Conservation (phyloP, 805 yeast species). For the Isabelozyma heimii region DNA sequence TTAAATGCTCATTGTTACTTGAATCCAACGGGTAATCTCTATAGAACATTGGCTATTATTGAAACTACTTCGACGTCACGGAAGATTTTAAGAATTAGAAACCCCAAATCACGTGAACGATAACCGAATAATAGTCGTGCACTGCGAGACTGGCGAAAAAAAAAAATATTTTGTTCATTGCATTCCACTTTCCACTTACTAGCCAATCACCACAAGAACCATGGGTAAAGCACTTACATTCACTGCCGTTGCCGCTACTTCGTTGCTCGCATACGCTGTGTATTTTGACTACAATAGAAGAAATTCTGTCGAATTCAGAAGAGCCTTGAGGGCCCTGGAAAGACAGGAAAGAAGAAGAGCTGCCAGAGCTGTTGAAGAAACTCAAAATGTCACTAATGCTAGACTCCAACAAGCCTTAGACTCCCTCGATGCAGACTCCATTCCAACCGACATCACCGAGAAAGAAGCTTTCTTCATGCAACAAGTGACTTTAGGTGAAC, state of each 20-base stretch:
- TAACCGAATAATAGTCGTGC: too few species aligned
- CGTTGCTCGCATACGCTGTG: constrained; percentile 68
- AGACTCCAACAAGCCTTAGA: constrained; percentile 60
- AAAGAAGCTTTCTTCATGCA: constrained; percentile 79
- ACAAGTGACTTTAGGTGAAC: constrained; percentile 85
- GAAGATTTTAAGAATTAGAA: too few species aligned
- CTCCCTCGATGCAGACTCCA: constrained; percentile 63
- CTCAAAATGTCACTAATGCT: constrained; percentile 58
- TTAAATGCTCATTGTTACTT: too few species aligned
- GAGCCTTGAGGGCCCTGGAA: constrained; percentile 60
- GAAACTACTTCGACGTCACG: too few species aligned
- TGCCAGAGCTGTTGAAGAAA: constrained; percentile 52
- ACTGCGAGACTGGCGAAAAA: background rate
- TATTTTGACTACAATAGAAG: constrained; percentile 95
- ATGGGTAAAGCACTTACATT: constrained; percentile 31
- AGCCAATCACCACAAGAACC: background rate
- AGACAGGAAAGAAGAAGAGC: constrained; percentile 59
- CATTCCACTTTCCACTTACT: background rate
- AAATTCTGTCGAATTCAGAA: constrained; percentile 77
- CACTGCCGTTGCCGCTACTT: constrained; percentile 49
- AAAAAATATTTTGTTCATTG: background rate
- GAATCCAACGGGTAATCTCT: too few species aligned
- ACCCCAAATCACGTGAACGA: too few species aligned
- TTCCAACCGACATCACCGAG: constrained; percentile 65
- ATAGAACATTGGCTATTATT: too few species aligned